Conservation (phyloP, 164 flowering plant genomes). For the Brasenia schreberi region DNA sequence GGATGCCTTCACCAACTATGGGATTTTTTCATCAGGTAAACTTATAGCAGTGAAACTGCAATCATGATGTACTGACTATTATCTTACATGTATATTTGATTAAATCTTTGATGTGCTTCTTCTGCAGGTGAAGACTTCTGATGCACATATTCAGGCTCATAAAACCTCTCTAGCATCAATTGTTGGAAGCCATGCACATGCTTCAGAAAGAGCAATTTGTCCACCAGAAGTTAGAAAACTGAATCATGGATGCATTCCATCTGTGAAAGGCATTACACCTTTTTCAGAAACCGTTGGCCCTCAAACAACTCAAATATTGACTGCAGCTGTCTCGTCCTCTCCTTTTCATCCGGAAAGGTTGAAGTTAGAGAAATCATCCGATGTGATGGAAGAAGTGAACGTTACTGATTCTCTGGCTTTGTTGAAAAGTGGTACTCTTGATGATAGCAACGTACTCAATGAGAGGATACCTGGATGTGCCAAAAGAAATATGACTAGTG, state of each 20-base stretch:
- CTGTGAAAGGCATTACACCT: neutral
- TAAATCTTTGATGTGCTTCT: neutral
- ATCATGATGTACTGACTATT: neutral
- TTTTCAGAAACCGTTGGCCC: neutral
- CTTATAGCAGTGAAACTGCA: slow-evolving; percentile 2
- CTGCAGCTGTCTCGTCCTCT: too few species aligned
- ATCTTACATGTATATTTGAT: neutral
- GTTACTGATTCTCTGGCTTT: neutral
- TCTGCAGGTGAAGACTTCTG: neutral
- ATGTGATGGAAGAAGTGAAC: neutral
- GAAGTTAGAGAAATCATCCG: neutral
- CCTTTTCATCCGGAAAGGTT: neutral
- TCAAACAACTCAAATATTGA: neutral
- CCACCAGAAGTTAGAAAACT: neutral
- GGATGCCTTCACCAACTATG: slow-evolving; percentile 90
- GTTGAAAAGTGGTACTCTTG: neutral
- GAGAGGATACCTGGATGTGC: neutral
- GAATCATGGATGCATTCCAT: neutral
- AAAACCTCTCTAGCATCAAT: neutral
- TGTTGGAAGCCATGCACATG: neutral
- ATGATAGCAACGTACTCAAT: neutral
- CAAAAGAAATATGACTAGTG: neutral
- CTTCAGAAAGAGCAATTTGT: neutral
- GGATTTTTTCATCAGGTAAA: slow-evolving; percentile 63
- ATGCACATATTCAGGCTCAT: neutral